Evolutionary conservation across 1,284 basidiomycete species (phyloP), one percentile per base, ranked within the genome.

Genomic region (Ustilago xerochloae): DNA sequence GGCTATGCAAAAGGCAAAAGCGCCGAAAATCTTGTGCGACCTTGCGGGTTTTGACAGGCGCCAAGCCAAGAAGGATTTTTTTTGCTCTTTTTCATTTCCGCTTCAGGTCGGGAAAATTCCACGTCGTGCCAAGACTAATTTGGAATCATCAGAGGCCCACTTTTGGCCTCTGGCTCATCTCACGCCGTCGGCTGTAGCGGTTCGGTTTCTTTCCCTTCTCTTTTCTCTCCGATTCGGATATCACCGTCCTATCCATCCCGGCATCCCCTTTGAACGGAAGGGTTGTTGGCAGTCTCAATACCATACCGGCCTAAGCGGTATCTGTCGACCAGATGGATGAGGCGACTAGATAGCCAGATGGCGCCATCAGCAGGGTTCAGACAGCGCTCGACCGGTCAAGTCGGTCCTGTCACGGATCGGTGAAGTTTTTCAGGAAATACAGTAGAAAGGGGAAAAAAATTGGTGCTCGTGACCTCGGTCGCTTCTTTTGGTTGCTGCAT

Each of bases 141-240:
- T n/a, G n/a, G n/a, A n/a, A n/a, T n/a, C n/a, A n/a, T n/a, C n/a
- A n/a, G n/a, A n/a, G n/a, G n/a, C 7, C 33, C 13, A 12, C 38
- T 18, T 10, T 41, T 12, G 12, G 10, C 38, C n/a, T 12, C 38
- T 18, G 7, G 12, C 43, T 9, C 43, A 10, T 13, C 10, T 29
- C 22, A 20, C 39, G 20, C 53, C 60, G 61, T 63, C 61, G 61
- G 61, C 41, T 63, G 61, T 63, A 63, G 48, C 61, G 61, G 61
- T 36, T 26, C 35, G 35, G 16, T 24, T 48, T 49, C 32, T 49
- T 48, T 32, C 13, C 29, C n/a, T 13, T 35, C 32, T 30, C 13
- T 28, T 33, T 36, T 36, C 7, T 47, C 35, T 46, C 48, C 48
- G 43, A 58, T 48, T 18, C 35, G 26, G 18, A 28, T 41, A 43